Percentiles rank a stretch among this genome's conserved stretches.
These are phyloP conservation scores for Dovyalis caffra DNA, from an alignment of 345 rosid genomes.

Conservation along the genomic window DNA sequence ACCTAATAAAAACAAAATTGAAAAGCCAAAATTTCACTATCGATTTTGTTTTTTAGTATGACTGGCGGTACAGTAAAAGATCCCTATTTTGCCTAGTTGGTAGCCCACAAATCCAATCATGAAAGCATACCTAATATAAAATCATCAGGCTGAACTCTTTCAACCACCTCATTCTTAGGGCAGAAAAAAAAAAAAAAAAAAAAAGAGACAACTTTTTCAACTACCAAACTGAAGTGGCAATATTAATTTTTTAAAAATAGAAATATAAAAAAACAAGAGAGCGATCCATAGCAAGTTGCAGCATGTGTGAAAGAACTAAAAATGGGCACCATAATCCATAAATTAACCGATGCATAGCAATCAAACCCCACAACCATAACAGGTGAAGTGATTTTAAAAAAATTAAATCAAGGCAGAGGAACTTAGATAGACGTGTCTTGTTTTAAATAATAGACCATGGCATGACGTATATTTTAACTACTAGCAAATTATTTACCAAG, in stretches of 20 bases:
- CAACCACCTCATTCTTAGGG: no score
- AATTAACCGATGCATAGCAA: no score
- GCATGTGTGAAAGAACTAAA: not conserved
- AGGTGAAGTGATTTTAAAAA: not conserved
- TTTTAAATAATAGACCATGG: no score
- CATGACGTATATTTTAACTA: no score
- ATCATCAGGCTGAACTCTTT: not conserved
- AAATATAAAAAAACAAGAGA: not conserved
- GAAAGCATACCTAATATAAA: not conserved
- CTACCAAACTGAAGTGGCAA: no score
- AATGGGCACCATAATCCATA: not conserved
- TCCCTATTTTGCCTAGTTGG: not conserved
- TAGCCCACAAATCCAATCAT: not conserved
- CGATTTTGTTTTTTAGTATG: not conserved
- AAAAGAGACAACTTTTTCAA: no score
- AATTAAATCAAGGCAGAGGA: no score
- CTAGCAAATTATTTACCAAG: no score
- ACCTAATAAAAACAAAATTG: constrained; percentile 29
- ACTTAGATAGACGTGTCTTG: no score
- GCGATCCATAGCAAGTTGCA: not conserved
- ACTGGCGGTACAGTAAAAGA: not conserved
- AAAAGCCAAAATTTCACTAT: not conserved
- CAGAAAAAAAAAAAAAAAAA: no score
- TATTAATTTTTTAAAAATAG: no score
- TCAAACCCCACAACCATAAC: not conserved